Base-by-base conservation (phyloP, 2,329 filamentous ascomycete genomes). In the Aureobasidium leucospermi region DNA sequence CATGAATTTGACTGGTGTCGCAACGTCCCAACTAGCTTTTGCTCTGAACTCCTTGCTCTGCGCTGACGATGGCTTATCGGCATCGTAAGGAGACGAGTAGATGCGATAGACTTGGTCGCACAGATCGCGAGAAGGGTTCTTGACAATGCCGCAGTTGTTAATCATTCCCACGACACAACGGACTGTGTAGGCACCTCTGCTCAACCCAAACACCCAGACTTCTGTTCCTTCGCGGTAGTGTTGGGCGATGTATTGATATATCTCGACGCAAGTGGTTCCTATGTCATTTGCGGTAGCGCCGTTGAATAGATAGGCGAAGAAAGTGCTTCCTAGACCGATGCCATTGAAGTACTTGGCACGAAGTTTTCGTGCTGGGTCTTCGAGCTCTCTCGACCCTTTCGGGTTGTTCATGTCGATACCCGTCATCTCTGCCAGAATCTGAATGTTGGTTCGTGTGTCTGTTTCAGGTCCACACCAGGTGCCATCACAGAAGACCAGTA, bases 131-230 rank as follows among this genome's bases (percentile, higher is more conserved):
- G 47, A 53, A 1, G 58, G 58, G 23, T 55, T 34, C 23, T 60
- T 60, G 43, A 60, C 8, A 15, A 65, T 67, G 43, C 69, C 67
- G 63, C 72, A 67, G 32, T 70, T 65, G 61, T 75, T 69, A 4
- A 77, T 67, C 32, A 76, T 64, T 6, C 72, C 72, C 16, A 73
- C 70, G 1, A 76, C 73, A 6, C 72, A 73, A 3, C 74, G 68
- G 5, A 74, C 70, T 6, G 75, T 70, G 65, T 69, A 76, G 1
- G 74, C 73, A 15, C 75, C 75, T 45, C 73, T 69, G 34, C 72
- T 72, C 61, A 74, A 74, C 9, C 74, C 75, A 42, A 71, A 76
- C 7, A 77, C 62, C 66, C 71, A 76, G 1, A 76, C 60, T 60
- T 77, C 73, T 60, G 51, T 45, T 13, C 59, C 59, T 42, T 48